These are phyloP conservation scores for Trypanosoma platydactyli DNA, from an alignment of 208 protist species.

Conservation along the genomic window DNA sequence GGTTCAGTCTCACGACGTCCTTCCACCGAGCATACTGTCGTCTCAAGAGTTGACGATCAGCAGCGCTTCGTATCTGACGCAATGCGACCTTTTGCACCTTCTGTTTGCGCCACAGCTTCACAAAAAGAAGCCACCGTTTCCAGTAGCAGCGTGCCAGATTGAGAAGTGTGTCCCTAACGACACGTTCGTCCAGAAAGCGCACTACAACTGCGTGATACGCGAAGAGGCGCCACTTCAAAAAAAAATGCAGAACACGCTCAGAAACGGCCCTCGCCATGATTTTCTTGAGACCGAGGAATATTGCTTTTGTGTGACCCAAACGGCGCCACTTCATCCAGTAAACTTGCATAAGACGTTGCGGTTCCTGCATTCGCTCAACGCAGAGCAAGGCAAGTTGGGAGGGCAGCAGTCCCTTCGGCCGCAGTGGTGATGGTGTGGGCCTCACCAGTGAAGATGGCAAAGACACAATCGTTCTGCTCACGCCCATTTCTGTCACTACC, in stretches of 20 bases:
- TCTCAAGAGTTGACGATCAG: neutral
- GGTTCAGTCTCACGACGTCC: neutral
- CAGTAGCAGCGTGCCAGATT: slow-evolving; percentile 7
- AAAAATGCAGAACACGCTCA: neutral
- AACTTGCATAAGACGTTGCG: neutral
- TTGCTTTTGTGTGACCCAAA: neutral
- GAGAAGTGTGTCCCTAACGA: neutral
- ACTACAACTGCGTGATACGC: slow-evolving; percentile 1
- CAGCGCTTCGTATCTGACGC: slow-evolving; percentile 3
- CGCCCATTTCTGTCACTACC: neutral
- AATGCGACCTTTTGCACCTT: neutral
- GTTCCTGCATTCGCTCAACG: neutral
- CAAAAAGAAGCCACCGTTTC: neutral
- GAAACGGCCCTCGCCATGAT: neutral
- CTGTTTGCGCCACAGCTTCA: neutral
- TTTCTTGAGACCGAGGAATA: neutral
- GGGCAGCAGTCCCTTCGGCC: neutral
- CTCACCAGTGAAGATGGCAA: neutral
- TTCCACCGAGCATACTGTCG: slow-evolving; percentile 1
- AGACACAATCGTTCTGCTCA: neutral
- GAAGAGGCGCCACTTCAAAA: slow-evolving; percentile 25
- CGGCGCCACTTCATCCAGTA: slow-evolving; percentile 11
- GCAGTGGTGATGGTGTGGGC: neutral
- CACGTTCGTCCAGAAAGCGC: neutral
- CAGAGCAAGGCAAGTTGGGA: neutral